Base-by-base conservation (phyloP, 2,329 filamentous ascomycete species). In the Aquanectria penicillioides region DNA sequence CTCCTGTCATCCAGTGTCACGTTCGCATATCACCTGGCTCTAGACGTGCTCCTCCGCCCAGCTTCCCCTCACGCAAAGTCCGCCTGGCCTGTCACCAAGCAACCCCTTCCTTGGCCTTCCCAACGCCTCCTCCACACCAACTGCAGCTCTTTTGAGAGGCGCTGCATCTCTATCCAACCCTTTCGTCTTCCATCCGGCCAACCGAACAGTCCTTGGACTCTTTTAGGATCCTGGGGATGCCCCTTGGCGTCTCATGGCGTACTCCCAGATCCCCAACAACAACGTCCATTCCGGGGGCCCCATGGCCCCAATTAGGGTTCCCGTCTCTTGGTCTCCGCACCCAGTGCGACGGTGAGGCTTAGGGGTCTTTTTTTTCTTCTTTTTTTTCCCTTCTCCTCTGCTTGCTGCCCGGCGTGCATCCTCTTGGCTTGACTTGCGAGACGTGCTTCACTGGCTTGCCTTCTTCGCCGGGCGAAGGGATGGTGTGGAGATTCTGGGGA, bases 401-500 rank as follows among this genome's bases (percentile, higher is more conserved):
- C 20, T 22, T n/a, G 5, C 15, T 40, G 20, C 31, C 25, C n/a
- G n/a, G 36, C 47, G 13, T 49, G n/a, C n/a, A n/a, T n/a, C n/a
- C n/a, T n/a, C n/a, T n/a, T n/a, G n/a, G n/a, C n/a, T n/a, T n/a
- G n/a, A n/a, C n/a, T n/a, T n/a, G n/a, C n/a, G n/a, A n/a, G n/a
- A n/a, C n/a, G n/a, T n/a, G n/a, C n/a, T n/a, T n/a, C n/a, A n/a
- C n/a, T n/a, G n/a, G n/a, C n/a, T n/a, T n/a, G n/a, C n/a, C n/a
- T n/a, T 22, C 43, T 37, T 55, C 54, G 59, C 56, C 67, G 67
- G 67, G 57, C 64, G 65, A 69, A 69, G 50, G 67, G 67, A 67
- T 62, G 43, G 57, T 69, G 67, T 68, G 67, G 67, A 58, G 67
- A 68, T 69, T 55, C 58, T 59, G 63, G 59, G 58, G 65, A 66